phyloP scores from a whole-genome alignment of 2,329 filamentous ascomycete species.

The Aspergillus felis region DNA sequence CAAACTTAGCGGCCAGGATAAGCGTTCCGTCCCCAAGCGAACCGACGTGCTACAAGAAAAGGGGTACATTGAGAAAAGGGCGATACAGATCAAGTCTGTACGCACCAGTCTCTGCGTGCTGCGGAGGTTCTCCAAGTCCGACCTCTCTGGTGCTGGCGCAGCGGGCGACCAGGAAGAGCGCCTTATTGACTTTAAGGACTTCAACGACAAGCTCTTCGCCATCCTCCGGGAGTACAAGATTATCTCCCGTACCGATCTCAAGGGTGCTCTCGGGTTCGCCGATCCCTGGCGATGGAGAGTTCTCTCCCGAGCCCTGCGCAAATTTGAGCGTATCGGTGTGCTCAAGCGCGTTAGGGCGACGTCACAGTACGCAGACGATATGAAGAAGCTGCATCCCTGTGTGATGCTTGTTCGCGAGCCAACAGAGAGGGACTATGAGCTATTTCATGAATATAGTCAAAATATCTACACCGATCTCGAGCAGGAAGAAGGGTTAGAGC shows the following conservation, averaged over 20 bases:
- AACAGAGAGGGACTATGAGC: constrained; percentile 34
- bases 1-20: constrained; percentile 57
- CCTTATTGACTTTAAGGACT: constrained; percentile 47
- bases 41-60: constrained; percentile 55
- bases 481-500: constrained; percentile 25
- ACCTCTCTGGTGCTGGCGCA: constrained; percentile 5
- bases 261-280: constrained; percentile 42
- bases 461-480: constrained; percentile 24
- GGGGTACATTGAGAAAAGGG: constrained; percentile 59
- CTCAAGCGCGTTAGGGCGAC: constrained; percentile 41
- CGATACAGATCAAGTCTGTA: constrained; percentile 45
- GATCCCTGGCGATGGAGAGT: constrained; percentile 39
- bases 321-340: constrained; percentile 44
- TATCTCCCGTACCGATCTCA: constrained; percentile 51
- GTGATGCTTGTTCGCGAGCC: constrained; percentile 43
- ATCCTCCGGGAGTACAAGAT: constrained; percentile 49
- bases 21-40: constrained; percentile 59
- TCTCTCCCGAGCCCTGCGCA: constrained; percentile 41
- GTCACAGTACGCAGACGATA: constrained; percentile 37
- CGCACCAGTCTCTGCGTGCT: constrained; percentile 57
- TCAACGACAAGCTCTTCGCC: constrained; percentile 47
- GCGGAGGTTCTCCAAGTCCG: constrained; percentile 42
- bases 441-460: constrained; percentile 36
- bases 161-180: constrained; percentile 10
- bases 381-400: constrained; percentile 37